Percentiles rank a stretch among this genome's conserved stretches.
These are phyloP conservation scores for Candida xiaguanensis DNA, from an alignment of 805 yeast genomes.

Conservation along the genomic window DNA sequence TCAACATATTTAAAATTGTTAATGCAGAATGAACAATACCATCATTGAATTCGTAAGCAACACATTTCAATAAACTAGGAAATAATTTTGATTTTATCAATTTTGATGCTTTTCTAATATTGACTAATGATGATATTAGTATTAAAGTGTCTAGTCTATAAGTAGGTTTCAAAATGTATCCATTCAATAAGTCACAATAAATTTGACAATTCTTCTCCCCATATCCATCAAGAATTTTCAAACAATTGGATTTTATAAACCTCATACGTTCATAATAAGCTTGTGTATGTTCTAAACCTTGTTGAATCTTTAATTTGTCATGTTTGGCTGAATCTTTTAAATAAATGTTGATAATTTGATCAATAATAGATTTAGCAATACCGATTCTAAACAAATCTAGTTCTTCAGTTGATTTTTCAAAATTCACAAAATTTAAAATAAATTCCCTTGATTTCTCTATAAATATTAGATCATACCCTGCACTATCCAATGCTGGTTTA, in stretches of 20 bases:
- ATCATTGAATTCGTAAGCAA: constrained; percentile 40
- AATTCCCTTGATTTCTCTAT: constrained; percentile 29
- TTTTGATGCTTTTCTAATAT: constrained; percentile 21
- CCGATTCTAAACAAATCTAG: constrained; percentile 17
- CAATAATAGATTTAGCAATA: constrained; percentile 20
- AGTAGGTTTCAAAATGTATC: constrained; percentile 26
- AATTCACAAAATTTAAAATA: constrained; percentile 17
- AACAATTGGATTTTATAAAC: constrained; percentile 44
- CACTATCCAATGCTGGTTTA: constrained; percentile 54
- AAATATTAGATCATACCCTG: constrained; percentile 45
- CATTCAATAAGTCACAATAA: constrained; percentile 36
- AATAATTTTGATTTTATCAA: constrained; percentile 36
- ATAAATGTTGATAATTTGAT: constrained; percentile 21
- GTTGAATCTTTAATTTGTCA: constrained; percentile 15
- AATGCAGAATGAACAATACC: constrained; percentile 35
- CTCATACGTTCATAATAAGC: constrained; percentile 47
- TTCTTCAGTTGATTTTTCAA: constrained; percentile 18
- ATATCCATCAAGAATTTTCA: constrained; percentile 36
- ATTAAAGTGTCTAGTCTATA: constrained; percentile 37
- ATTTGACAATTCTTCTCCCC: constrained; percentile 34
- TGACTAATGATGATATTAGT: constrained; percentile 31
- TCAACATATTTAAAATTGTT: constrained; percentile 26
- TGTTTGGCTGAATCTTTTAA: constrained; percentile 15
- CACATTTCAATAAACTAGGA: constrained; percentile 31
- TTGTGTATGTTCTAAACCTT: constrained; percentile 22